Evolutionary conservation across 208 protist genomes (phyloP), one percentile per base, ranked within the genome.

Genomic region (Trypanosoma rangeli): DNA sequence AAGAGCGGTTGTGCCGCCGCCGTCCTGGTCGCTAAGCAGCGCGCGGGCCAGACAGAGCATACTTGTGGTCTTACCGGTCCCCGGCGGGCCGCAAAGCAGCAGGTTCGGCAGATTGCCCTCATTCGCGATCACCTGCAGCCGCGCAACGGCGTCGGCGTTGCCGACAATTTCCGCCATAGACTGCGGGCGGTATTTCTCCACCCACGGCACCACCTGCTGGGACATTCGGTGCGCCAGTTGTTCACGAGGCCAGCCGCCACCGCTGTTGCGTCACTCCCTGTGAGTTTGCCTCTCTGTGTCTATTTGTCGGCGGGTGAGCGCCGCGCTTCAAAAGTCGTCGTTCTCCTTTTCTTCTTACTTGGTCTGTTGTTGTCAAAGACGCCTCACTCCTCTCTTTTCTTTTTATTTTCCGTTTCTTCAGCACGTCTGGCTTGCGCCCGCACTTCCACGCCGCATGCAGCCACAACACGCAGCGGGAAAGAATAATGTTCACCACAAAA

Each of bases 161-260:
- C 99, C 99, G 0, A 99, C 98, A 54, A 99, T 92, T 66, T 99
- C 98, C 9, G 90, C 74, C 58, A 99, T 90, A 33, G 85, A 86
- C 42, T 83, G 74, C 16, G 99, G 99, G 29, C 99, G 85, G 80
- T 99, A 99, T 86, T 99, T 99, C 79, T 99, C 99, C 39, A 99
- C 93, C 98, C 98, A 99, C 55, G 98, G 98, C 31, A 74, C 46
- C 24, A 62, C 20, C 44, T 74, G 69, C 39, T 10, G 31, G 1
- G 68, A 26, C 60, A 74, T 57, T 60, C 3, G 18, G 35, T 3
- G 10, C 8, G 26, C 44, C 29, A 49, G 9, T 13, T 10, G 10
- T 13, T 10, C 37, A 10, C 37, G 37, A 42, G 37, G 37, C 37
- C 37, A 42, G 15, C 13, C 42, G 42, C 42, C 42, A 16, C 42